Conservation (phyloP, 2,329 filamentous ascomycete genomes). For the Cryphonectria japonica region DNA sequence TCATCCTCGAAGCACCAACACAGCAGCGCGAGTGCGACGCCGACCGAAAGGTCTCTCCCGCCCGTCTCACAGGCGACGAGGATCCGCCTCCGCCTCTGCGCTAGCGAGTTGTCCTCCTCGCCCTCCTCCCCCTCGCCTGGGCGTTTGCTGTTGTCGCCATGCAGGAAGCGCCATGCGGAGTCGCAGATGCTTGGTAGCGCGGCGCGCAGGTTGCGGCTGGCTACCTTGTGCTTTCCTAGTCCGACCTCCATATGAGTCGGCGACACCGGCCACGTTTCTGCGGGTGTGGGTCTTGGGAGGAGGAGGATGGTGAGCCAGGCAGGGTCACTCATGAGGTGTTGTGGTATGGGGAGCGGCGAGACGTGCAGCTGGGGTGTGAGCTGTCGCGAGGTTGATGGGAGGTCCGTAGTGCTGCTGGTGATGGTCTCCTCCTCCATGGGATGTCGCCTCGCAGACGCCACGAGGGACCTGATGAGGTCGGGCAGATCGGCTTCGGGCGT, state of each 20-base stretch:
- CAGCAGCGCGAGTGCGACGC: constrained; percentile 73
- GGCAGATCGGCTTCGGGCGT: constrained; percentile 68
- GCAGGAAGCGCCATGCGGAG: constrained; percentile 54
- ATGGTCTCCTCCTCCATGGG: constrained; percentile 1
- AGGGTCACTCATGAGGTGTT: neutral
- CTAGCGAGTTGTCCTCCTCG: neutral
- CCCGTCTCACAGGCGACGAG: constrained; percentile 70
- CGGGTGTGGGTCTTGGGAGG: constrained; percentile 46
- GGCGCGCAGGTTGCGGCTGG: constrained; percentile 79
- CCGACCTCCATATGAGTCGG: constrained; percentile 57
- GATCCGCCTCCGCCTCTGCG: constrained; percentile 34
- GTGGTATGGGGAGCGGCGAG: constrained; percentile 26
- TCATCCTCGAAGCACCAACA: constrained; percentile 71
- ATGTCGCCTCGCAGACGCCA: constrained; percentile 37
- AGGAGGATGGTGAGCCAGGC: constrained; percentile 49
- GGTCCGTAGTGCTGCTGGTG: neutral
- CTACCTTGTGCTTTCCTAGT: constrained; percentile 73
- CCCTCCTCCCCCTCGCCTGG: neutral
- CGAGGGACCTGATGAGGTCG: constrained; percentile 51
- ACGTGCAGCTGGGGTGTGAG: constrained; percentile 35
- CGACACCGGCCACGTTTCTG: constrained; percentile 46
- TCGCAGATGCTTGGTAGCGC: constrained; percentile 66
- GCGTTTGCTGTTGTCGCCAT: neutral
- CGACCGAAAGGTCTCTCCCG: constrained; percentile 80
- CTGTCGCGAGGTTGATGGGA: constrained; percentile 14